Conservation (phyloP, 495 filamentous ascomycete species). For the Neurospora tetraspora region DNA sequence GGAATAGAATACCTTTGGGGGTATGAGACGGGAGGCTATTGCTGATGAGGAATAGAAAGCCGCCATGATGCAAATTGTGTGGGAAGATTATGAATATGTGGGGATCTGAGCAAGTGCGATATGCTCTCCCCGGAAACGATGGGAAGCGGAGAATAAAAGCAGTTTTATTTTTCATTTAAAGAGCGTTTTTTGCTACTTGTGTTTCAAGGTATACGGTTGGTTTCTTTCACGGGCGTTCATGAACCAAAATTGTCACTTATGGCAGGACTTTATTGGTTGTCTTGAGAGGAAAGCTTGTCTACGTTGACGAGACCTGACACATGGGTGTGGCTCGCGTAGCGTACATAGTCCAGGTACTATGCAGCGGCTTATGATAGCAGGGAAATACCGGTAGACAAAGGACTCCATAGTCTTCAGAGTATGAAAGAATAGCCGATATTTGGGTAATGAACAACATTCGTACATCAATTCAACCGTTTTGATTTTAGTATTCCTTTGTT, state of each 20-base stretch:
- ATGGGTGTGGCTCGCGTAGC: background rate
- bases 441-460: background rate
- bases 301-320: background rate
- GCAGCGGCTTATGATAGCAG: background rate
- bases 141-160: background rate
- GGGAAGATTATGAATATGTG: background rate
- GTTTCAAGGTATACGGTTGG: background rate
- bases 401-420: background rate
- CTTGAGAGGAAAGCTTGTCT: background rate
- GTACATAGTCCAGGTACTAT: background rate
- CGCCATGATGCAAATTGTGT: background rate
- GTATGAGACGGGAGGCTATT: background rate
- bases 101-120: background rate
- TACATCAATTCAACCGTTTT: background rate
- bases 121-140: background rate
- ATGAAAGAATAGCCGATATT: background rate
- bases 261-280: background rate
- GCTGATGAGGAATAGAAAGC: background rate
- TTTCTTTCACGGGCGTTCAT: background rate
- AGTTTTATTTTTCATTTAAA: background rate
- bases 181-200: background rate
- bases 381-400: background rate
- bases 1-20: slow-evolving; percentile 11
- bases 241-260: background rate
- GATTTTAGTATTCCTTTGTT: background rate